Percentiles rank a stretch among this genome's conserved stretches.
These are phyloP conservation scores for Wickerhamiella sergipiensis DNA, from an alignment of 805 yeast species.

Conservation along the genomic window DNA sequence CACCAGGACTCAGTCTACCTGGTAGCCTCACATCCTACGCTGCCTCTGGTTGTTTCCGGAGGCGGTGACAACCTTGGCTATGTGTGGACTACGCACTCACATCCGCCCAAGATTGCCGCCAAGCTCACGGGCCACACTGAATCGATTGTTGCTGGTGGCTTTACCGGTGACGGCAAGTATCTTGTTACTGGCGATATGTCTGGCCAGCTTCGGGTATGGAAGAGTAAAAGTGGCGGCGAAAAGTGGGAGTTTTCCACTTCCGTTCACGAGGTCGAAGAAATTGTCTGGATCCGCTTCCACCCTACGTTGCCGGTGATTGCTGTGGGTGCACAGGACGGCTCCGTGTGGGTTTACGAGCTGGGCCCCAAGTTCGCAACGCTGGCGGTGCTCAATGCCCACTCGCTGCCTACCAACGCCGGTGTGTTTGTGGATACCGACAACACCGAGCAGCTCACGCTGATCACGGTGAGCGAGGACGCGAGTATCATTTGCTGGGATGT, in stretches of 20 bases:
- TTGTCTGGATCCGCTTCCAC: slow-evolving; percentile 71
- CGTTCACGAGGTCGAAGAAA: slow-evolving; percentile 80
- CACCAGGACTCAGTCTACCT: slow-evolving; percentile 82
- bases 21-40: slow-evolving; percentile 67
- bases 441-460: slow-evolving; percentile 46
- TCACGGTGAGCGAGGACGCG: slow-evolving; percentile 77
- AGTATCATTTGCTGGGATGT: slow-evolving; percentile 82
- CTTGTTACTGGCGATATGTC: slow-evolving; percentile 90
- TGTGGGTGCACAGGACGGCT: slow-evolving; percentile 83
- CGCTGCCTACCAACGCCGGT: slow-evolving; percentile 69
- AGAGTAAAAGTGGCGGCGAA: slow-evolving; percentile 63
- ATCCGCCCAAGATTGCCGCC: slow-evolving; percentile 69
- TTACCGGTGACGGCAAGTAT: slow-evolving; percentile 69
- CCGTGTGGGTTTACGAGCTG: slow-evolving; percentile 84
- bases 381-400: slow-evolving; percentile 41
- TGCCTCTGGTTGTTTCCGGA: slow-evolving; percentile 79
- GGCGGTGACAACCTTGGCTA: slow-evolving; percentile 89
- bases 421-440: slow-evolving; percentile 50
- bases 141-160: slow-evolving; percentile 72
- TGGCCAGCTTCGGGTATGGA: slow-evolving; percentile 66
- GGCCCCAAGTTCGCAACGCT: slow-evolving; percentile 29
- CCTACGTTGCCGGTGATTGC: slow-evolving; percentile 71
- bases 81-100: slow-evolving; percentile 72
- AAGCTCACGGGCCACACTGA: slow-evolving; percentile 74
- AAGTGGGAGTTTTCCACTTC: slow-evolving; percentile 61